Evolutionary conservation across 495 filamentous ascomycete species (phyloP).

Genomic region (Aspergillus mulundensis): DNA sequence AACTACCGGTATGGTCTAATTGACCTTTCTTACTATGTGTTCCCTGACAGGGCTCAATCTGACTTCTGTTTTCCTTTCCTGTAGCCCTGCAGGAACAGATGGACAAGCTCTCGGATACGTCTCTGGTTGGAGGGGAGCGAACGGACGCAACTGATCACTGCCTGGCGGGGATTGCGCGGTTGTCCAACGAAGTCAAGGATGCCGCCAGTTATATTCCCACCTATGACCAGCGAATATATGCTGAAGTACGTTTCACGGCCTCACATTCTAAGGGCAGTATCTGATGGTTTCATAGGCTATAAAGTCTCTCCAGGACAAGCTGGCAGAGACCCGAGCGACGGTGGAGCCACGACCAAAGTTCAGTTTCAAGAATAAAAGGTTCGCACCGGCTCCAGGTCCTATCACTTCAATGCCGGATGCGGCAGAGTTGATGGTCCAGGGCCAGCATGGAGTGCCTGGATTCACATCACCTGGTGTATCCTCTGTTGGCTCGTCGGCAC

Average conservation of each 20-base stretch:
- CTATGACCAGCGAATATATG: conserved; percentile 73
- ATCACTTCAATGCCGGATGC: conserved; percentile 56
- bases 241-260: conserved; percentile 47
- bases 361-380: conserved; percentile 66
- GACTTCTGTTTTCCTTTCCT: conserved; percentile 8
- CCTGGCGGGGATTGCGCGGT: conserved; percentile 58
- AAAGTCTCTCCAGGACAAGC: conserved; percentile 62
- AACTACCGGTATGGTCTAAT: conserved; percentile 53
- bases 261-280: background rate
- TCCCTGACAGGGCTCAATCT: conserved; percentile 14
- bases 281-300: conserved; percentile 48
- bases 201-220: conserved; percentile 64
- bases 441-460: conserved; percentile 40
- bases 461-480: conserved; percentile 42
- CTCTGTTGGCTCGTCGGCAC: conserved; percentile 47
- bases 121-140: conserved; percentile 53
- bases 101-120: conserved; percentile 47
- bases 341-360: conserved; percentile 67
- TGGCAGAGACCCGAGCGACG: conserved; percentile 53
- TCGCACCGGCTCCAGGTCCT: conserved; percentile 25
- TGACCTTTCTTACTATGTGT: conserved; percentile 10
- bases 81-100: conserved; percentile 61
- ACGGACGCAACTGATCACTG: conserved; percentile 64
- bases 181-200: conserved; percentile 67
- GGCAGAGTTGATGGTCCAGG: conserved; percentile 46